Base-by-base conservation (phyloP, 2,329 filamentous ascomycete genomes). In the Colletotrichum sp. region DNA sequence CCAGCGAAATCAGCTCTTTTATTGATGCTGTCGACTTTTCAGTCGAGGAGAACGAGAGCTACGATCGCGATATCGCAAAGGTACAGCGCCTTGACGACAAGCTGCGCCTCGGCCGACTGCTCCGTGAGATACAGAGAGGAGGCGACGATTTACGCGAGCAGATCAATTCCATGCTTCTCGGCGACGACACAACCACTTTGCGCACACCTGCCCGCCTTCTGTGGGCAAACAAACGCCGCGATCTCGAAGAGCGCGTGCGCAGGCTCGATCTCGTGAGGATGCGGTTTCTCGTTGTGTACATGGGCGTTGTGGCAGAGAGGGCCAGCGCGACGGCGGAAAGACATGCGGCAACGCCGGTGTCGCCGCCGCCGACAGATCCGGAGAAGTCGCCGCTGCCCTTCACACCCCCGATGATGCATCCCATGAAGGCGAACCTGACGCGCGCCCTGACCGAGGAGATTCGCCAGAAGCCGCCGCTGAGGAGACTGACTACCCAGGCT, bases 251-350 rank as follows among this genome's bases (percentile, higher is more conserved):
- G 78, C 88, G 90, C 67, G 85, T 93, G 70, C 87, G 90, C 71
- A 86, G 91, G 63, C 84, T 93, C 55, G 92, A 93, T 79, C 83
- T 93, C 79, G 82, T 93, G 80, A 88, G 92, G 81, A 92, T 92
- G 90, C 89, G 92, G 76, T 93, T 93, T 80, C 83, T 93, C 36
- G 90, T 93, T 43, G 87, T 92, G 48, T 92, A 92, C 82, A 90
- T 93, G 90, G 90, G 91, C 77, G 88, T 92, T 76, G 86, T 93
- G 69, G 85, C 88, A 15, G 82, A 85, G 13, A 82, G 81, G 60
- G 82, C 82, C 18, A 79, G 55, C 48, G 82, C 84, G 43, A 83
- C 83, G 67, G 79, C 80, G 12, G 75, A 77, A 18, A 65, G 52
- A 30, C 48, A 60, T 15, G 34, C 32, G 48, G 63, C 68, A 10